Percentiles rank a stretch among this genome's conserved stretches.
Evolutionary conservation across 2,329 filamentous ascomycete genomes (phyloP).

Genomic region (Pseudogymnoascus sp.): DNA sequence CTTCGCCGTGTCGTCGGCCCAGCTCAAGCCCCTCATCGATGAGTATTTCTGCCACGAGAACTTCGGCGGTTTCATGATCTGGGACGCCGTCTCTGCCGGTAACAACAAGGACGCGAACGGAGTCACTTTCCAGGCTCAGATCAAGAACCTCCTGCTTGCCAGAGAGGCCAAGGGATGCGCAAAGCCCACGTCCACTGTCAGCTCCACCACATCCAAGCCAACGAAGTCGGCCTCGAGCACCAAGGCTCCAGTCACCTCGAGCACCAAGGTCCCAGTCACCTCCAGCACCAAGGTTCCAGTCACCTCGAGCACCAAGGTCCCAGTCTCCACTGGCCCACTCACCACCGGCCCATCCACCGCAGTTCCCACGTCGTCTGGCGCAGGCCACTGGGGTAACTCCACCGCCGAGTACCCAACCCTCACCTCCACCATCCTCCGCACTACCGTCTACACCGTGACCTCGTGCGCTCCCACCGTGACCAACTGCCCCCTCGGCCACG

Average conservation of each 20-base stretch:
- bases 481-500: conserved; percentile 21
- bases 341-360: neutral
- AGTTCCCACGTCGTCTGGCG: neutral
- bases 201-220: neutral
- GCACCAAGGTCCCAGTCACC: neutral
- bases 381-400: neutral
- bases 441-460: conserved; percentile 22
- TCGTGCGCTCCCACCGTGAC: conserved; percentile 23
- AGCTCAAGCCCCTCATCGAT: conserved; percentile 20
- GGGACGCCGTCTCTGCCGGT: conserved; percentile 22
- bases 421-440: conserved; percentile 21
- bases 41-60: conserved; percentile 16
- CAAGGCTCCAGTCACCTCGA: neutral
- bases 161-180: neutral
- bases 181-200: neutral
- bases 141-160: conserved; percentile 8
- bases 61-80: conserved; percentile 29
- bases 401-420: neutral
- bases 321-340: neutral
- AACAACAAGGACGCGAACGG: conserved; percentile 13
- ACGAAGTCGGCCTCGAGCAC: neutral
- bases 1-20: conserved; percentile 17
- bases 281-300: neutral
- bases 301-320: neutral
- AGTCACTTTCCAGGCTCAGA: neutral